phyloP scores from a whole-genome alignment of 2,329 filamentous ascomycete species.

The Gremmenia infestans region DNA sequence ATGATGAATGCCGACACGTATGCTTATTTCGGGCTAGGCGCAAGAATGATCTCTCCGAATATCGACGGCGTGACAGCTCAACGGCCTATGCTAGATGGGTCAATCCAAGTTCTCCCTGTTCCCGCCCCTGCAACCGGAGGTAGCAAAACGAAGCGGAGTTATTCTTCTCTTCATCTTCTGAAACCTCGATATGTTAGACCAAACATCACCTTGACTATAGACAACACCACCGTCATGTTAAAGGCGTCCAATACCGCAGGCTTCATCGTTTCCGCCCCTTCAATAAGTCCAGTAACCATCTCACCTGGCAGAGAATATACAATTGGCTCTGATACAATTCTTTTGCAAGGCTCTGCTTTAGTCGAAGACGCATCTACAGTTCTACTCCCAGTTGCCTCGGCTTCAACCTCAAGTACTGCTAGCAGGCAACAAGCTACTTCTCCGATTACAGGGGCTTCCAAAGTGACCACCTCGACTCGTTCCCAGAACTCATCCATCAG shows the following conservation, averaged over 20 bases:
- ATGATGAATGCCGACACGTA: too few relatives aligned
- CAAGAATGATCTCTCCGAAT: not conserved
- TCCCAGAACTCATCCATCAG: too few relatives aligned
- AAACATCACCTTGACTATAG: not conserved
- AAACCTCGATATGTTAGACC: not conserved
- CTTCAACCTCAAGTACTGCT: not conserved
- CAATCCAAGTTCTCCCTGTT: not conserved
- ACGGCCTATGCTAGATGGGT: not conserved
- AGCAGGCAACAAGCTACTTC: too few relatives aligned
- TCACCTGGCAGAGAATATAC: not conserved
- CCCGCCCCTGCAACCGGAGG: too few relatives aligned
- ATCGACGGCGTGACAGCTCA: not conserved
- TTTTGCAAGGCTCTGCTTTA: not conserved
- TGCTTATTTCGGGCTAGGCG: not conserved
- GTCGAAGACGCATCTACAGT: not conserved
- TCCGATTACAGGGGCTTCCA: too few relatives aligned
- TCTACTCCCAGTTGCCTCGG: not conserved
- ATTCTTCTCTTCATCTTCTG: not conserved
- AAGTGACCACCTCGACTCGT: too few relatives aligned
- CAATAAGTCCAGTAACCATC: not conserved
- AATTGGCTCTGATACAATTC: not conserved
- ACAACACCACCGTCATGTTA: not conserved
- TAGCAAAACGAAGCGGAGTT: not conserved
- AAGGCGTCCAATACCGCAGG: not conserved
- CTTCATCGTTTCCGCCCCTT: not conserved